These are phyloP conservation scores for Alternaria sp. DNA, from an alignment of 2,329 filamentous ascomycete genomes.

Conservation along the genomic window DNA sequence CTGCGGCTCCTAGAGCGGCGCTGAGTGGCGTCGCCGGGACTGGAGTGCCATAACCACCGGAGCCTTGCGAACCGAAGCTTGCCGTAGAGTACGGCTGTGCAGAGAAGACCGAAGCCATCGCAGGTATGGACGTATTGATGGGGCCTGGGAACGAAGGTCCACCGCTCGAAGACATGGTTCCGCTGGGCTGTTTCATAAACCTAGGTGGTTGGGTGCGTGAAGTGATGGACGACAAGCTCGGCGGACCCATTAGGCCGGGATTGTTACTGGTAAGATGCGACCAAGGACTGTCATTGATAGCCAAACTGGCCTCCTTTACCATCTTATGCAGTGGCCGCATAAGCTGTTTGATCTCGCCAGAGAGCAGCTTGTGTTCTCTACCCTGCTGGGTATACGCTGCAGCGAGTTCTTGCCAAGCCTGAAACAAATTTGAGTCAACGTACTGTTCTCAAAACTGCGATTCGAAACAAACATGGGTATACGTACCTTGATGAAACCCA, in stretches of 20 bases:
- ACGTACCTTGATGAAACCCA: constrained; percentile 69
- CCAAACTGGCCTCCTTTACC: constrained; percentile 79
- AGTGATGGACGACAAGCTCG: constrained; percentile 46
- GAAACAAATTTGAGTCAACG: constrained; percentile 44
- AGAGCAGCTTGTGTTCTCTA: constrained; percentile 58
- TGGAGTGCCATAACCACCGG: constrained; percentile 60
- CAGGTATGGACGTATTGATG: constrained; percentile 49
- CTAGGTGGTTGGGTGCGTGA: constrained; percentile 46
- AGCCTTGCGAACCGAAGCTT: constrained; percentile 39
- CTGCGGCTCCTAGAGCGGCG: constrained; percentile 86
- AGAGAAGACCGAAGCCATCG: constrained; percentile 39
- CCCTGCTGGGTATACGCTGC: constrained; percentile 47
- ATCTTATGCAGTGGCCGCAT: constrained; percentile 83
- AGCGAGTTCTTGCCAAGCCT: constrained; percentile 74
- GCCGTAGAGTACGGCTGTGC: constrained; percentile 37
- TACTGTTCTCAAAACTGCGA: constrained; percentile 17
- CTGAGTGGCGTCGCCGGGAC: constrained; percentile 88
- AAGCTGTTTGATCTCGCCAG: constrained; percentile 73
- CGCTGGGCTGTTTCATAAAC: constrained; percentile 37
- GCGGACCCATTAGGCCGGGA: constrained; percentile 37
- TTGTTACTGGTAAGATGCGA: constrained; percentile 60
- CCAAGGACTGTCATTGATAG: constrained; percentile 74
- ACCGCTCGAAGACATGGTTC: constrained; percentile 34
- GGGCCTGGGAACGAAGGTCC: constrained; percentile 43
- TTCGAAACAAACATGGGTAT: constrained; percentile 15